Evolutionary conservation across 108 stramenopile genomes (phyloP).

Genomic region (Cyclotella choctawhatcheeana): DNA sequence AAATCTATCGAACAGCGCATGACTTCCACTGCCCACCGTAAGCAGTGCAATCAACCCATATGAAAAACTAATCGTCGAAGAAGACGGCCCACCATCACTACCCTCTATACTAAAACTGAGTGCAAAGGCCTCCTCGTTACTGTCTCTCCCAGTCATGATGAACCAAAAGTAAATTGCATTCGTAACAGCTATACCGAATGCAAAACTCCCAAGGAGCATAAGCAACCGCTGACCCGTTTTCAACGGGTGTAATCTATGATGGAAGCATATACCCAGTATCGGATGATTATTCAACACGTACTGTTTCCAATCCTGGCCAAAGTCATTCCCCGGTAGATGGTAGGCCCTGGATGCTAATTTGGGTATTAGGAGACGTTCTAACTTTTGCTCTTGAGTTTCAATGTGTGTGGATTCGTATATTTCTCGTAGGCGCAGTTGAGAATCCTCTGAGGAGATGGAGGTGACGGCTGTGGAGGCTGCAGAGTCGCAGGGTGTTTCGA

Average conservation of each 20-base stretch:
- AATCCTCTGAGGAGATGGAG: slow-evolving; percentile 1
- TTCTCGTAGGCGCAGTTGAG: background rate
- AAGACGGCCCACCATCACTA: background rate
- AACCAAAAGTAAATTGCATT: slow-evolving; percentile 53
- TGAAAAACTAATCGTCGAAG: slow-evolving; percentile 8
- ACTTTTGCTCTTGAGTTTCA: background rate
- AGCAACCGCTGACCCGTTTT: slow-evolving; percentile 13
- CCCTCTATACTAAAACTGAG: slow-evolving; percentile 29
- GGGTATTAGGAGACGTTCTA: slow-evolving; percentile 6
- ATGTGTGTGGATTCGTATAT: slow-evolving; percentile 6
- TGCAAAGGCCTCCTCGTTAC: slow-evolving; percentile 14
- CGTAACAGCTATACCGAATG: slow-evolving; percentile 39
- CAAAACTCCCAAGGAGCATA: slow-evolving; percentile 37
- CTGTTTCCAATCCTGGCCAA: slow-evolving; percentile 21
- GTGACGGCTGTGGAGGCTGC: slow-evolving; percentile 17
- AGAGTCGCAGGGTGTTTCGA: slow-evolving; percentile 6
- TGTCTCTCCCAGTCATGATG: slow-evolving; percentile 23
- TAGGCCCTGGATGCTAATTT: slow-evolving; percentile 26
- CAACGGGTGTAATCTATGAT: slow-evolving; percentile 40
- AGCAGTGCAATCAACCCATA: slow-evolving; percentile 61
- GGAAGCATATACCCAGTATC: slow-evolving; percentile 32
- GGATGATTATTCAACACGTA: slow-evolving; percentile 42
- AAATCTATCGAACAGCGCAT: slow-evolving; percentile 63
- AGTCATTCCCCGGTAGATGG: slow-evolving; percentile 31
- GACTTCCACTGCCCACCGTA: slow-evolving; percentile 70